These are phyloP conservation scores for Yarrowia keelungensis DNA, from an alignment of 805 yeast species.

Conservation along the genomic window DNA sequence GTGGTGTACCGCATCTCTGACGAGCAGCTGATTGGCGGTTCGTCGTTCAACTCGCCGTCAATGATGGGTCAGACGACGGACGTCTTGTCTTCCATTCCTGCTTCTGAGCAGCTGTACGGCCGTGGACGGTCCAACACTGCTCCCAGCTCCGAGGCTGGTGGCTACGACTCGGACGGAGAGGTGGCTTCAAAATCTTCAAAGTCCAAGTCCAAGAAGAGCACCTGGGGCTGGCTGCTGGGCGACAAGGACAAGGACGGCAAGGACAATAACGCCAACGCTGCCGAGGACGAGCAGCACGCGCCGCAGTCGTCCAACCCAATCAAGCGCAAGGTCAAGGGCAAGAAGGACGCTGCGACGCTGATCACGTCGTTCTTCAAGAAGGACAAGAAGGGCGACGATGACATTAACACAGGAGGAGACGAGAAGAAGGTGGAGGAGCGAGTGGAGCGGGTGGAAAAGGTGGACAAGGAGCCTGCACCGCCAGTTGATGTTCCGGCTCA, in stretches of 20 bases:
- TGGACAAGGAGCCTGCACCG: not conserved
- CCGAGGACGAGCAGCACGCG: constrained; percentile 30
- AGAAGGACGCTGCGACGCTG: constrained; percentile 41
- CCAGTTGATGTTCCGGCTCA: too few relatives aligned
- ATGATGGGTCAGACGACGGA: constrained; percentile 37
- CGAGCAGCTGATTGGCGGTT: constrained; percentile 28
- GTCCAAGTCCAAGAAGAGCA: constrained; percentile 33
- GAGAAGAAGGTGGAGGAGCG: not conserved
- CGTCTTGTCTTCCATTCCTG: constrained; percentile 13
- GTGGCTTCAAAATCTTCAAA: constrained; percentile 1
- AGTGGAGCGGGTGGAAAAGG: not conserved
- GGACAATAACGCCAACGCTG: constrained; percentile 30
- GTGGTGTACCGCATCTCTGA: constrained; percentile 27
- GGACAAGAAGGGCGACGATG: constrained; percentile 37
- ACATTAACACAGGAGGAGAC: constrained; percentile 7
- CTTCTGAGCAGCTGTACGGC: constrained; percentile 25
- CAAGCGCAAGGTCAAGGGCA: constrained; percentile 38
- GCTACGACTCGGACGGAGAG: constrained; percentile 33
- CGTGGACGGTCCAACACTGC: constrained; percentile 21
- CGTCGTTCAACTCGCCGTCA: constrained; percentile 28
- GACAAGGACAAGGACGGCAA: constrained; percentile 35
- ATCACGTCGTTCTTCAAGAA: constrained; percentile 45
- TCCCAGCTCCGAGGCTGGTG: constrained; percentile 16
- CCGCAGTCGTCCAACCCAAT: constrained; percentile 41
- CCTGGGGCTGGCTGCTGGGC: constrained; percentile 39